These are phyloP conservation scores for Nannizzia gypsea DNA, from an alignment of 2,329 filamentous ascomycete species.

Conservation along the genomic window DNA sequence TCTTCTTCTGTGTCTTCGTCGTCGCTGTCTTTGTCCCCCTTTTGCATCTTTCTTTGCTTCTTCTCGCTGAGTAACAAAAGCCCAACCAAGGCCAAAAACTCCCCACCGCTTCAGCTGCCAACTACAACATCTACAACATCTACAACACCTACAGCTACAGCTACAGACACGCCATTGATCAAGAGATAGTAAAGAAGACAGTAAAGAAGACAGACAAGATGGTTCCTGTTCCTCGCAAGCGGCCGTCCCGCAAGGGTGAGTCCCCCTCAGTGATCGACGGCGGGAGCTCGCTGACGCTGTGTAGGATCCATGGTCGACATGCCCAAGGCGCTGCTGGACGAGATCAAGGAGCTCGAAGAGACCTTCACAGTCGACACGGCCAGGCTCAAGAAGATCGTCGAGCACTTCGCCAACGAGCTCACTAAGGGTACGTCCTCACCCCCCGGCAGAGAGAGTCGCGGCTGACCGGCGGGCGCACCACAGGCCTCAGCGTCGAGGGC, in stretches of 20 bases:
- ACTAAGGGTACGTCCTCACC: conserved; percentile 54
- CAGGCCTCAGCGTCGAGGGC: conserved; percentile 72
- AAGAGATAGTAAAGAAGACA: background rate
- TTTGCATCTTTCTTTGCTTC: background rate
- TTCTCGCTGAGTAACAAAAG: background rate
- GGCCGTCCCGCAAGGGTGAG: conserved; percentile 63
- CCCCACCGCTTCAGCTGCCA: background rate
- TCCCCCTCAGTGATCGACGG: conserved; percentile 23
- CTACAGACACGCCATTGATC: background rate
- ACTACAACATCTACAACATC: too few relatives aligned
- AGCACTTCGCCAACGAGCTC: conserved; percentile 81
- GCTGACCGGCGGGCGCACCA: conserved; percentile 3
- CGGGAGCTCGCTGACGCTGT: background rate
- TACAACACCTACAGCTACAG: background rate
- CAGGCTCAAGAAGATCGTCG: conserved; percentile 80
- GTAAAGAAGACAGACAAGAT: conserved; percentile 35
- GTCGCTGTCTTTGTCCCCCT: too few relatives aligned
- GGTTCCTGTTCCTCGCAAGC: conserved; percentile 54
- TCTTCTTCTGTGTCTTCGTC: too few relatives aligned
- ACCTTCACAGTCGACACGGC: conserved; percentile 64
- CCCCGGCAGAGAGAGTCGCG: conserved; percentile 5
- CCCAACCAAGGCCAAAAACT: background rate
- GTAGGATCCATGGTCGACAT: conserved; percentile 82
- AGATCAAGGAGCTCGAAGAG: conserved; percentile 76
- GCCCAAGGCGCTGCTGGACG: conserved; percentile 66